Conservation (phyloP, 495 filamentous ascomycete genomes). For the Neurospora terricola region DNA sequence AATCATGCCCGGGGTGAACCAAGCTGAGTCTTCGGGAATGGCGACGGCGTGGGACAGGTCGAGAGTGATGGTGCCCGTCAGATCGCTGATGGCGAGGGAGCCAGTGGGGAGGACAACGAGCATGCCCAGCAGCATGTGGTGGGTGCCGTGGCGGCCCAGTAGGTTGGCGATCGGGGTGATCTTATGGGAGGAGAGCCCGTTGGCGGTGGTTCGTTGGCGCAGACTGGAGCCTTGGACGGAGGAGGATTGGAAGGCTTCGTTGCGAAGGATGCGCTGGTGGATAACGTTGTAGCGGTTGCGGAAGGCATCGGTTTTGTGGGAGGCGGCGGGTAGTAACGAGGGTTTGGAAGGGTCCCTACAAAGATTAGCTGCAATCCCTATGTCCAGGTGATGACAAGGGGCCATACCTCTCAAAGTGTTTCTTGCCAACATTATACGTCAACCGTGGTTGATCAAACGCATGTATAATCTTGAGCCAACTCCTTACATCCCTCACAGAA, state of each 20-base stretch:
- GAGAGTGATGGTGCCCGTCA: constrained; percentile 77
- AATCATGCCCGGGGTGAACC: constrained; percentile 92
- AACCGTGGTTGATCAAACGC: constrained; percentile 83
- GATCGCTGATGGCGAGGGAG: constrained; percentile 67
- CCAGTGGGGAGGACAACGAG: constrained; percentile 76
- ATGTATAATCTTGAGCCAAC: constrained; percentile 67
- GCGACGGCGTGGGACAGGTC: constrained; percentile 72
- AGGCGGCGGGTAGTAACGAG: constrained; percentile 66
- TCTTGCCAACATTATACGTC: constrained; percentile 76
- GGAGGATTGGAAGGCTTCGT: constrained; percentile 84
- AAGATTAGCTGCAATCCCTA: not conserved
- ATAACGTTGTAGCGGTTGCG: constrained; percentile 82
- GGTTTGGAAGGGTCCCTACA: constrained; percentile 50
- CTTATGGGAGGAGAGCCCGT: constrained; percentile 59
- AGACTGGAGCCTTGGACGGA: constrained; percentile 44
- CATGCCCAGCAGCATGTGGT: constrained; percentile 80
- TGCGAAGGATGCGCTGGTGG: constrained; percentile 81
- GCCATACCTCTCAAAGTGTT: constrained; percentile 71
- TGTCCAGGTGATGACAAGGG: not conserved
- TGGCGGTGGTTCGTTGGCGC: constrained; percentile 46
- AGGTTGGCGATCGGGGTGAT: constrained; percentile 90
- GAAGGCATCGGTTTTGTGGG: constrained; percentile 76
- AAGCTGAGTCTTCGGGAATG: constrained; percentile 76
- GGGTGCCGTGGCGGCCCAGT: constrained; percentile 74
- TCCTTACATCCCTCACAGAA: constrained; percentile 49